Base-by-base conservation (phyloP, 192 early-diverging fungal species). In the Coemansia sp. region DNA sequence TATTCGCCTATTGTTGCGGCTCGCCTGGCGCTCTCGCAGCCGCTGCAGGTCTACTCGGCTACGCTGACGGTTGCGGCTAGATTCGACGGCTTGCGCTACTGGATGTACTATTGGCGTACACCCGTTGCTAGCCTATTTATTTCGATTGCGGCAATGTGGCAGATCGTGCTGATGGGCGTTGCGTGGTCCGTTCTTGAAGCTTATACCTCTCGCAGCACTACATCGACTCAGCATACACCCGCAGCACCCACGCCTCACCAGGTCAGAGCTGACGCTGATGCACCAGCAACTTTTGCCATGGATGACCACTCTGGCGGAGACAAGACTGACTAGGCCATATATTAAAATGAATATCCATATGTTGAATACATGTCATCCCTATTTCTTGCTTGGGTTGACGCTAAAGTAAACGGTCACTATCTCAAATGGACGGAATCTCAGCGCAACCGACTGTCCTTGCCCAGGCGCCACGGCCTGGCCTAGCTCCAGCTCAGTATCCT, bases 81-180 rank as follows among this genome's bases (percentile, higher is more conserved):
- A 74, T 93, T 91, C 74, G 85, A 88, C 36, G 90, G 90, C 6
- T 78, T 91, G 2, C 78, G 89, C n/a, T 91, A 89, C 79, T 91
- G 88, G 77, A 91, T 93, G 91, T 89, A 89, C 78, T 87, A 93
- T 72, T 93, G 90, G 89, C 74, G 86, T 57, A 13, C 85, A 36
- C 87, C 89, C 11, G 91, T 89, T 1, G 89, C 82, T 1, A 49
- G 81, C 9, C 63, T 88, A 18, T 93, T 93, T 72, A 73, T 91
- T 10, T 54, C 80, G 2, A 42, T 74, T 15, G 85, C 88, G 33
- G 78, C 90, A 52, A 70, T 84, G 13, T 90, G 87, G 86, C 87
- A 89, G 68, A 52, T 74, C 36, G 52, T 80, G 9, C 51, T 85
- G 31, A 68, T 78, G 12, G 71, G 66, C 16, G 66, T 82, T 10